These are phyloP conservation scores for Kodamaea fukazawae DNA, from an alignment of 805 yeast genomes.

Conservation along the genomic window DNA sequence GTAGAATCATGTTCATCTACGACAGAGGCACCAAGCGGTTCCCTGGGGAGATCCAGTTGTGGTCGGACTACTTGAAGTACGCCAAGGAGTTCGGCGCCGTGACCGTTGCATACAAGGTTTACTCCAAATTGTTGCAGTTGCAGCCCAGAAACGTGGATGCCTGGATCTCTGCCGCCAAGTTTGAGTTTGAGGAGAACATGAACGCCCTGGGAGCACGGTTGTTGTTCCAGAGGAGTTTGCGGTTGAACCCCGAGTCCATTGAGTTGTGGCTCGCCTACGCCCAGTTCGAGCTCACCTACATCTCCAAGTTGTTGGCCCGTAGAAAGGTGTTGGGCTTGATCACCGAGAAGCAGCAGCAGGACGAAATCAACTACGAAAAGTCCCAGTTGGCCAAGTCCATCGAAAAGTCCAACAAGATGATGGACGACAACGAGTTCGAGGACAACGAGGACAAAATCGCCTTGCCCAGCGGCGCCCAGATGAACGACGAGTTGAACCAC, in stretches of 20 bases:
- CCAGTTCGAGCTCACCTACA: constrained; percentile 82
- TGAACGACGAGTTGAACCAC: constrained; percentile 62
- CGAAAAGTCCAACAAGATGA: constrained; percentile 19
- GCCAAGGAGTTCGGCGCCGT: constrained; percentile 67
- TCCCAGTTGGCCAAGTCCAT: constrained; percentile 38
- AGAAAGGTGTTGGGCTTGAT: constrained; percentile 77
- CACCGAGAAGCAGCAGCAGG: constrained; percentile 66
- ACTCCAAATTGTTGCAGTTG: constrained; percentile 72
- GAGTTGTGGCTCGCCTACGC: constrained; percentile 83
- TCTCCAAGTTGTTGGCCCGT: constrained; percentile 79
- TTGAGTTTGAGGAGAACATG: constrained; percentile 85
- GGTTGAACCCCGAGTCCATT: constrained; percentile 73
- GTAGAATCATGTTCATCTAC: constrained; percentile 77
- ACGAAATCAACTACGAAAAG: constrained; percentile 39
- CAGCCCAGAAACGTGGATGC: constrained; percentile 90
- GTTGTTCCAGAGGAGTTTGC: constrained; percentile 76
- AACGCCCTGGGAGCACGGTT: constrained; percentile 87
- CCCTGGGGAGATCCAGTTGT: constrained; percentile 72
- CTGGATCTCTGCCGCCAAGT: constrained; percentile 94
- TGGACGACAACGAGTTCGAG: constrained; percentile 22
- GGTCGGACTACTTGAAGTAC: constrained; percentile 73
- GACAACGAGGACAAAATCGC: constrained; percentile 40
- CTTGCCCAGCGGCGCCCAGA: constrained; percentile 51
- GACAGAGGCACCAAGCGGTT: constrained; percentile 79
- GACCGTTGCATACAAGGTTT: constrained; percentile 69